Evolutionary conservation across 306 rosid species (phyloP).

Genomic region (Mimosa pudica): DNA sequence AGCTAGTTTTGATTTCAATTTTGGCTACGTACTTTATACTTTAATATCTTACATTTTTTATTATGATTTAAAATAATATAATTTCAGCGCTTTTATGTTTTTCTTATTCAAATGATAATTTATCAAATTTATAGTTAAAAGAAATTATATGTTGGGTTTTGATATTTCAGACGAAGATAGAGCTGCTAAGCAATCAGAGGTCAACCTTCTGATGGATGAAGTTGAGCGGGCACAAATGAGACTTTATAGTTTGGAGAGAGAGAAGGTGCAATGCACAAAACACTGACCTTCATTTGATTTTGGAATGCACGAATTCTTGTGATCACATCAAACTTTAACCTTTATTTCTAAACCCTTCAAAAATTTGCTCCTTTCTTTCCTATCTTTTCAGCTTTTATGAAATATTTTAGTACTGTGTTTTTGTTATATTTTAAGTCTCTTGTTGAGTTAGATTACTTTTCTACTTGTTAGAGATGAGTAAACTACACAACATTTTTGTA

Average conservation of each 20-base stretch:
- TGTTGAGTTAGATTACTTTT: neutral
- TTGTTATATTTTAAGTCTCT: neutral
- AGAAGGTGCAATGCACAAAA: conserved; percentile 43
- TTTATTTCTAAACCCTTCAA: neutral
- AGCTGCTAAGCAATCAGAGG: conserved; percentile 94
- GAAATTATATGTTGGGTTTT: conserved; percentile 23
- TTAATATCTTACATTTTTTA: conserved; percentile 27
- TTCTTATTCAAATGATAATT: conserved; percentile 17
- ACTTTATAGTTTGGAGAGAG: conserved; percentile 58
- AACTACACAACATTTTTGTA: neutral
- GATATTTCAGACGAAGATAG: conserved; percentile 70
- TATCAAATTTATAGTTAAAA: conserved; percentile 2
- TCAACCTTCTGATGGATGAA: conserved; percentile 68
- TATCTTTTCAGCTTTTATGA: neutral
- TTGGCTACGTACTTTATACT: conserved; percentile 27
- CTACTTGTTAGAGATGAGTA: neutral
- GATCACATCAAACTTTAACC: neutral
- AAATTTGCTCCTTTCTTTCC: neutral
- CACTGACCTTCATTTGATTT: conserved; percentile 29
- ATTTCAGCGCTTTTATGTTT: conserved; percentile 23
- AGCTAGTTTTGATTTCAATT: conserved; percentile 31
- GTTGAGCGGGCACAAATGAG: conserved; percentile 57
- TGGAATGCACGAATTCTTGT: conserved; percentile 27
- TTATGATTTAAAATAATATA: conserved; percentile 24
- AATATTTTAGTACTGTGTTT: neutral